Conservation (phyloP, 2,329 filamentous ascomycete species). For the Tolypocladium cylindrosporum region DNA sequence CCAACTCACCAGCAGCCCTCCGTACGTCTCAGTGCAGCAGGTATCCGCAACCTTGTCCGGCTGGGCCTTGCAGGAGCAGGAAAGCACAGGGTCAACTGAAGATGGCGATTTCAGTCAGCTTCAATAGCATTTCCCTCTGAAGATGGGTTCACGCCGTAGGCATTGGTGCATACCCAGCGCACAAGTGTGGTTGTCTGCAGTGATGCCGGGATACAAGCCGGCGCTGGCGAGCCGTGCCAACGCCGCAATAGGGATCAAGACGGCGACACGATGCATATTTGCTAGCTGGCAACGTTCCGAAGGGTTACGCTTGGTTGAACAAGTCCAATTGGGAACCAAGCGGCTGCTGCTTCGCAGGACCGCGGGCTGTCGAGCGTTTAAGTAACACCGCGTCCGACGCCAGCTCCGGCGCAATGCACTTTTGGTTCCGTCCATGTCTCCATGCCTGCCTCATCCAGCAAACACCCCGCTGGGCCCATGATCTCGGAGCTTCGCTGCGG, state of each 20-base stretch:
- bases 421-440: neutral
- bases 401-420: neutral
- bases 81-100: slow-evolving; percentile 22
- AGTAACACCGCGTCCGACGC: neutral
- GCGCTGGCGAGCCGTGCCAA: slow-evolving; percentile 21
- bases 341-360: neutral
- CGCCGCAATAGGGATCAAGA: slow-evolving; percentile 14
- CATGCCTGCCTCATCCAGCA: slow-evolving; percentile 4
- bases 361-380: neutral
- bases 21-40: slow-evolving; percentile 56
- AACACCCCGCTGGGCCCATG: neutral
- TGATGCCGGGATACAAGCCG: slow-evolving; percentile 32
- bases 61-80: slow-evolving; percentile 36
- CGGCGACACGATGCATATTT: slow-evolving; percentile 15
- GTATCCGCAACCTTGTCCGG: slow-evolving; percentile 38
- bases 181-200: slow-evolving; percentile 46
- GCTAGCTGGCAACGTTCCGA: neutral
- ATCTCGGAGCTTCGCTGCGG: neutral
- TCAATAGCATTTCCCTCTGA: neutral
- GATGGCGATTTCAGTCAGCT: neutral
- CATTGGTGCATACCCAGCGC: slow-evolving; percentile 27
- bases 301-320: neutral
- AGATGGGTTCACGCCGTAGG: neutral
- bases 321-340: neutral
- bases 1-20: slow-evolving; percentile 41